Evolutionary conservation across 2,329 filamentous ascomycete genomes (phyloP), one percentile per base, ranked within the genome.

Genomic region (Sclerotiophoma versabilis): DNA sequence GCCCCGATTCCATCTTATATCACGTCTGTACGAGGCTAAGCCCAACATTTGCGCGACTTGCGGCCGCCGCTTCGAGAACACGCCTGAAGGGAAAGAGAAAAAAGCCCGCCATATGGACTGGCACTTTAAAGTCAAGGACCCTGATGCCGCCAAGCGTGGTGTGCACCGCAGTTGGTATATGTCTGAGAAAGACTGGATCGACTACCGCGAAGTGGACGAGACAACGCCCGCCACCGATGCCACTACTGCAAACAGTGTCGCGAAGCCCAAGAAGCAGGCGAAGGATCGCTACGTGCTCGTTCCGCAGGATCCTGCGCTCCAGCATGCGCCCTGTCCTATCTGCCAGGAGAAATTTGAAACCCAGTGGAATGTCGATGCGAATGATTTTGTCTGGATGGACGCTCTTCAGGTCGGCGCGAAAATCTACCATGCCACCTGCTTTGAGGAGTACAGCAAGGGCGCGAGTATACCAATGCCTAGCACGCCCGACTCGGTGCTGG

Each of bases 301-400:
- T 1, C 95, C 93, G 0, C 90, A 93, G 44, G 89, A 93, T 61
- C 84, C 87, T 15, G 83, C 85, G 22, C 82, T 90, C 22, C 85
- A 88, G 54, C 93, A 92, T 70, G 89, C 86, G 14, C 84, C 90
- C 1, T 99, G 95, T 69, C 92, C 92, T 2, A 96, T 99, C 64
- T 98, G 95, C 74, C 93, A 96, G 74, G 95, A 99, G 72, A 89
- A 90, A 62, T 98, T 99, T 66, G 90, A 96, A 77, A 92, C 90
- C 62, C 89, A 90, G 61, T 98, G 92, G 89, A 87, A 93, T 6
- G 92, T 96, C 65, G 92, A 96, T 59, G 90, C 90, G 15, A 92
- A 98, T 75, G 93, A 99, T 69, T 98, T 93, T 84, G 93, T 99
- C 33, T 98, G 95, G 91, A 88, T 92, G 74, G 93, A 99, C 74